Base-by-base conservation (phyloP, 2,329 filamentous ascomycete species). In the Parascedosporium putredinis region DNA sequence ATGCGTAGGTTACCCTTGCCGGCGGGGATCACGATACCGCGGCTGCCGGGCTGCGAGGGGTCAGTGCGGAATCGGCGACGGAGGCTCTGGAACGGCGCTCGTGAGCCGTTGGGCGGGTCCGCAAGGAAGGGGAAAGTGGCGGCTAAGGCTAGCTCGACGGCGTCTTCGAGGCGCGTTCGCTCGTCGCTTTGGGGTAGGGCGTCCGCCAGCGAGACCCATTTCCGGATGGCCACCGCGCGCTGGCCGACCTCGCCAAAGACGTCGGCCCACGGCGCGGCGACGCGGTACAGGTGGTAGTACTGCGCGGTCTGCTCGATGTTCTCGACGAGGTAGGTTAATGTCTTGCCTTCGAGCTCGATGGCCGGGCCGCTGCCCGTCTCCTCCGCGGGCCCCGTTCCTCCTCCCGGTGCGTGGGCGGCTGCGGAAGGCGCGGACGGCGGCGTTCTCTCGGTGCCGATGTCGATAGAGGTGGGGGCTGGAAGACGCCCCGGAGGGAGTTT, bases 21-120 rank as follows among this genome's bases (percentile, higher is more conserved):
- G 0, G 60, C 60, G 10, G 66, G 61, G 14, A 68, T 66, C 23
- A 68, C 64, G 25, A 68, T 64, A 1, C 65, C 66, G 2, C 51
- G 53, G 3, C 59, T 57, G 14, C 56, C 58, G 5, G 53, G 49
- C 7, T 38, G 6, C 3, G 20, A 12, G 20, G 31, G 3, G 6
- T 36, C 29, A 5, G 22, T 18, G 22, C 36, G 27, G 42, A 55
- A 54, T 12, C 52, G 55, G n/a, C 50, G 42, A 8, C 51, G 58
- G 33, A 55, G 55, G 50, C 43, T 55, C 16, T 2, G 42, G 1
- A 65, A 51, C 7, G 56, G 57, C 1, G 55, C 50, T 5, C 1
- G 18, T 8, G 27, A 25, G 1, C 33, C 31, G 1, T 33, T 31
- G 33, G 53, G 57, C 5, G 45, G 34, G 3, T 6, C 31, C n/a